Evolutionary conservation across 768 basidiomycete genomes (phyloP).

Genomic region (Rhizopogon salebrosus): DNA sequence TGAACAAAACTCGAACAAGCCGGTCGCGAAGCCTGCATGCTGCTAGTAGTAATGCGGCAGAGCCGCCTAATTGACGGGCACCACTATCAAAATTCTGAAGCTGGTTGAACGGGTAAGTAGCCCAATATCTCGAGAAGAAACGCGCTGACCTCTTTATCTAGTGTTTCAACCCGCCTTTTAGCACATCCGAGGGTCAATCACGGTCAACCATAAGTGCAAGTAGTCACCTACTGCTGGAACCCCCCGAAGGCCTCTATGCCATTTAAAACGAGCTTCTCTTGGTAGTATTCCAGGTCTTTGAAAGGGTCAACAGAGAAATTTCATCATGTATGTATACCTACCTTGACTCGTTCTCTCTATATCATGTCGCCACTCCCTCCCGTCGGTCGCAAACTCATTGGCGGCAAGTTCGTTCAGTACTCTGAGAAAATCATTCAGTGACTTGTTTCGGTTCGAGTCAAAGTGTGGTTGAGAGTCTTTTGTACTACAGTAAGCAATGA

Average conservation of each 20-base stretch:
- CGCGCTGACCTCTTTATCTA: conserved; percentile 34
- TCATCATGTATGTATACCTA: neutral
- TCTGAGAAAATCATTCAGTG: neutral
- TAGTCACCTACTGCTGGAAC: conserved; percentile 39
- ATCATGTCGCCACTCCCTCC: neutral
- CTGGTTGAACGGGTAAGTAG: conserved; percentile 13
- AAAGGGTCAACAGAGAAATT: neutral
- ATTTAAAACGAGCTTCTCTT: conserved; percentile 44
- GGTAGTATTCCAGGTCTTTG: conserved; percentile 32
- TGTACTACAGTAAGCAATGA: neutral
- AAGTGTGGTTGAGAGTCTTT: neutral
- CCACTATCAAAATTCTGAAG: conserved; percentile 41
- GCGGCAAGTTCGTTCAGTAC: neutral
- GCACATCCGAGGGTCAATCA: neutral
- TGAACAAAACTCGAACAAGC: conserved; percentile 34
- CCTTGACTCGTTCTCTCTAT: neutral
- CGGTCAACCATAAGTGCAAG: conserved; percentile 4
- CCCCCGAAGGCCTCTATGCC: conserved; percentile 43
- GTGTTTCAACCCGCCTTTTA: conserved; percentile 29
- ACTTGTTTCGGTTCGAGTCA: neutral
- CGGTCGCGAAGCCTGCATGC: conserved; percentile 37
- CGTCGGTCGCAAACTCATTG: neutral
- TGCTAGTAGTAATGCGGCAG: conserved; percentile 40
- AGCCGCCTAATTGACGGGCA: conserved; percentile 39
- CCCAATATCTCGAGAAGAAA: neutral